Evolutionary conservation across 2,329 filamentous ascomycete genomes (phyloP), one percentile per base, ranked within the genome.

Genomic region (Monilinia vaccinii-corymbosi): DNA sequence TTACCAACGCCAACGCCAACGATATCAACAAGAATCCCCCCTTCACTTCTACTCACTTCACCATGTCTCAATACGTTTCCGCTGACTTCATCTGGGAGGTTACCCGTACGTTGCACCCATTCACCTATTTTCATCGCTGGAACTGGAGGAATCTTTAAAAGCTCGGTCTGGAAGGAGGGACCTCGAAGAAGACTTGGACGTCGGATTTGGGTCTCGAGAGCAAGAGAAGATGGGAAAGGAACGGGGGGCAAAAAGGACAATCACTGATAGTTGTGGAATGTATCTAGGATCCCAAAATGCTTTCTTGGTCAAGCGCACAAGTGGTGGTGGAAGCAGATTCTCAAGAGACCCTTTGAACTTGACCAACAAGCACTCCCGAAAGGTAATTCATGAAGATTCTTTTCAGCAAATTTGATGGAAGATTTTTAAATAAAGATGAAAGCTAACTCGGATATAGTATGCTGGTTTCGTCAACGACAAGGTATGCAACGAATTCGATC

Each of bases 341-440:
- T 97, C 93, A 71, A 88, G 89, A 71, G 93, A 97, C 76, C 90
- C 92, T 72, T 79, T 97, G 70, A 99, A 97, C 85, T 79, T 97
- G 78, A 82, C 79, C 76, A 97, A 97, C 87, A 81, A 87, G 79
- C 88, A 96, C 82, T 86, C 83, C 71, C 88, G 90, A 81, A 97
- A 96, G 87, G 90, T 94, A 78, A 69, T 34, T 58, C 23, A 21
- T n/a, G 14, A 8, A 25, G 21, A 23, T 7, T 21, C 40, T 32
- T 52, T 21, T 32, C 21, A 13, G n/a, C 31, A 23, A 58, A 38
- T 53, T 47, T 36, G 21, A 47, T 51, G 11, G 32, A 10, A 7
- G 6, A 11, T 4, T 23, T 10, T 11, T 13, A 46, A 16, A 56
- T 16, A 3, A 34, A 31, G 7, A 40, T 10, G 21, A 5, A 25